Percentiles rank a stretch among this genome's conserved stretches.
Evolutionary conservation across 805 yeast genomes (phyloP).

Genomic region (Cyberlindnera euphorbiae): DNA sequence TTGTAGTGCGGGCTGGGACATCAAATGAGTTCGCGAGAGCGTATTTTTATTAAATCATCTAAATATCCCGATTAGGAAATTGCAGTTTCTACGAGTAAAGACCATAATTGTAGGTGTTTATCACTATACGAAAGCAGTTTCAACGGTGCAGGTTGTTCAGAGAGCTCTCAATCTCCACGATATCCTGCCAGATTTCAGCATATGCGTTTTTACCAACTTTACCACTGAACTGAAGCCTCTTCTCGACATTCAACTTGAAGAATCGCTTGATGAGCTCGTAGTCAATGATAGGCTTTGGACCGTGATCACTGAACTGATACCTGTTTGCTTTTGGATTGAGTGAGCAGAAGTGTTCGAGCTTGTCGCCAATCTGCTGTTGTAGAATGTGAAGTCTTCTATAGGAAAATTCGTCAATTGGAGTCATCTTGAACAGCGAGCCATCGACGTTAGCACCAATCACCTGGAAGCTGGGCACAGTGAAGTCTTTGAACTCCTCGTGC

Average conservation of each 20-base stretch:
- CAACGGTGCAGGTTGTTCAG: conserved; percentile 23
- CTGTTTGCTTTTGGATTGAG: conserved; percentile 62
- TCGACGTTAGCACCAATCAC: conserved; percentile 70
- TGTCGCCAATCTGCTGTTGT: conserved; percentile 83
- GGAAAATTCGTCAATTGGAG: conserved; percentile 68
- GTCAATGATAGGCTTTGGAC: conserved; percentile 62
- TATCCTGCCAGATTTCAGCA: conserved; percentile 63
- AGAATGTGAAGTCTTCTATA: conserved; percentile 79
- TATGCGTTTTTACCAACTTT: conserved; percentile 56
- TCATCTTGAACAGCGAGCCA: conserved; percentile 71
- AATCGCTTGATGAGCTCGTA: conserved; percentile 51
- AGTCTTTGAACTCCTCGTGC: conserved; percentile 28
- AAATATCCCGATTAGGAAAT: too few relatives aligned
- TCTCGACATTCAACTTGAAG: conserved; percentile 50
- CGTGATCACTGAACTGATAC: conserved; percentile 30
- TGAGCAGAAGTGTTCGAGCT: conserved; percentile 69
- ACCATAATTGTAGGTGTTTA: too few relatives aligned
- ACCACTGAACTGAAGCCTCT: conserved; percentile 46
- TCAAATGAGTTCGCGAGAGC: too few relatives aligned
- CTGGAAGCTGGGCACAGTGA: conserved; percentile 39
- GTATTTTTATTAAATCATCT: too few relatives aligned
- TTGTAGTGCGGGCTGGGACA: too few relatives aligned
- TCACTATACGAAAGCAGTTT: too few relatives aligned
- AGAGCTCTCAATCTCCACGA: conserved; percentile 50
- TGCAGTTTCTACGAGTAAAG: too few relatives aligned